Base-by-base conservation (phyloP, 106 monocot genomes). In the Phalaenopsis equestris region DNA sequence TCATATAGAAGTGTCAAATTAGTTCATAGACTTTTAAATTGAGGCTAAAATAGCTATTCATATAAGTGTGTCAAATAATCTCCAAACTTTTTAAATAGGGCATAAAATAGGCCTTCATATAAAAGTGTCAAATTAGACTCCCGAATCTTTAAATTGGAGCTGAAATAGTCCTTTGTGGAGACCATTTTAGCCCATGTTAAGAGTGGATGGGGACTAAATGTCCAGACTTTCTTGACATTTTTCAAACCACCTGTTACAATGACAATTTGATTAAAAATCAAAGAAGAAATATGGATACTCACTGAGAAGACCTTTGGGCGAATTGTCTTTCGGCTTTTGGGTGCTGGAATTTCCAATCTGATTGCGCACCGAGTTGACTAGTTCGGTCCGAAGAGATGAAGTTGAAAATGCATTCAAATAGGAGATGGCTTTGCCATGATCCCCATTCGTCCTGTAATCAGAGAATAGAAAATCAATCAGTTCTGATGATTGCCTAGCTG, bases 301-400 rank as follows among this genome's bases (percentile, higher is more conserved):
- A 96, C 96, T 88, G 42, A 96, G 90, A 86, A 94, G 73, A 83
- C 78, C 83, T 87, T 96, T 83, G 81, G 96, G 96, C 36, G 96
- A 89, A 70, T 87, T 80, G 23, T 86, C 56, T 87, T 78, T 84
- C 72, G 90, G 85, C 72, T 11, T 85, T 81, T 72, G 75, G 43
- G 84, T 23, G 64, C 72, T 84, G 8, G 75, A 72, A 1, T 73
- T 80, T 36, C 83, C 86, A 81, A 72, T 84, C 79, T 84, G 85
- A 79, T 76, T 68, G 41, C 24, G 82, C 30, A 90, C 84, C 87
- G 85, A 89, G 75, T 87, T 90, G 70, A 86, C 81, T 49, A 96
- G 70, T 46, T 55, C 76, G 65, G 48, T 79, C 0, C 87, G 91
- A 77, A 90, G 83, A 84, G 64, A 75, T 6, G 96, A 96, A 64